These are phyloP conservation scores for Melampsora americana DNA, from an alignment of 1,284 basidiomycete genomes.

Conservation along the genomic window DNA sequence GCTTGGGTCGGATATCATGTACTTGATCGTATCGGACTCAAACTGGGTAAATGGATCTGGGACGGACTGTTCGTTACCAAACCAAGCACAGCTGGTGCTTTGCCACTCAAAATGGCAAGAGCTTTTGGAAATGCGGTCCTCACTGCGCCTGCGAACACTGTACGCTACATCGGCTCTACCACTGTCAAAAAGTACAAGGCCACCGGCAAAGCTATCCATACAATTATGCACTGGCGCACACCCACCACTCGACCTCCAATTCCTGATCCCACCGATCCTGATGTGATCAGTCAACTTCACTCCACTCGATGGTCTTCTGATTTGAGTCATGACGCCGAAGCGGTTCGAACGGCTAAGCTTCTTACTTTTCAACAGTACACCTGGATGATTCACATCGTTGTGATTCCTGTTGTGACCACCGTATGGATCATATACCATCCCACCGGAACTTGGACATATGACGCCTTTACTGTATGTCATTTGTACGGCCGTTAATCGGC, in stretches of 20 bases:
- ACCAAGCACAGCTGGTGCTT: constrained; percentile 51
- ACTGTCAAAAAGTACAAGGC: constrained; percentile 41
- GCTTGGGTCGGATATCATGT: constrained; percentile 56
- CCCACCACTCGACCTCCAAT: constrained; percentile 50
- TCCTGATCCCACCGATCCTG: constrained; percentile 52
- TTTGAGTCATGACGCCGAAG: constrained; percentile 53
- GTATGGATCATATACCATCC: constrained; percentile 55
- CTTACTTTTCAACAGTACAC: constrained; percentile 53
- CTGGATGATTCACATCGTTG: constrained; percentile 53
- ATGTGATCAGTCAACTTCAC: constrained; percentile 54
- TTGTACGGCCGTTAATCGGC: neutral
- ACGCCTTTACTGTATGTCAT: constrained; percentile 31
- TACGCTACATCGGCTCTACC: constrained; percentile 45
- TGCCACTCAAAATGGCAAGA: constrained; percentile 50
- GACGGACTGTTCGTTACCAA: constrained; percentile 55
- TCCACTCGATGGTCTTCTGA: constrained; percentile 56
- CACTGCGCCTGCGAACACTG: constrained; percentile 48
- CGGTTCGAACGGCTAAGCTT: constrained; percentile 54
- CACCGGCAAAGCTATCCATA: constrained; percentile 46
- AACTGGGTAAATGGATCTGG: constrained; percentile 55
- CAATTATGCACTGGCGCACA: constrained; percentile 52
- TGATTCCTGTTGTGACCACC: constrained; percentile 54
- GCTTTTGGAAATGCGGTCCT: constrained; percentile 48
- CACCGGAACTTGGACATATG: constrained; percentile 46
- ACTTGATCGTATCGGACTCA: constrained; percentile 53